A percentile compares a stretch with the other conserved stretches of the same genome.
These are phyloP conservation scores for Kockiozyma suomiensis DNA, from an alignment of 805 yeast genomes.

Conservation along the genomic window DNA sequence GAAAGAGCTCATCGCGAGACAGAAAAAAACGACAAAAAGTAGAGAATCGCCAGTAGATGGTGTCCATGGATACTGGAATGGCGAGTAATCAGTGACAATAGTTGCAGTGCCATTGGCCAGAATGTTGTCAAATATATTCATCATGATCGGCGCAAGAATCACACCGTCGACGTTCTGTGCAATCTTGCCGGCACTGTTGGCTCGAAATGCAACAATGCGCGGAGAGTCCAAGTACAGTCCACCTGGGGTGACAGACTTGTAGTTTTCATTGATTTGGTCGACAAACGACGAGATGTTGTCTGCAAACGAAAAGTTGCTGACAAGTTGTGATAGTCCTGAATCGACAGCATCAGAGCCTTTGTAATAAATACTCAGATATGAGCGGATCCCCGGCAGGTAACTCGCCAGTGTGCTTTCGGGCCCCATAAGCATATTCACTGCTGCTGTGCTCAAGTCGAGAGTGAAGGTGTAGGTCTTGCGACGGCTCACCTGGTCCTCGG, in stretches of 20 bases:
- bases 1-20: conserved; percentile 42
- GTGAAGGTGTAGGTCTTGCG: conserved; percentile 3
- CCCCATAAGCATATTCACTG: conserved; percentile 13
- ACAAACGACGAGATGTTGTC: conserved; percentile 31
- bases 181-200: conserved; percentile 31
- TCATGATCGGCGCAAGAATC: conserved; percentile 35
- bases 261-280: conserved; percentile 32
- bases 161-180: conserved; percentile 27
- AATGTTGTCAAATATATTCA: conserved; percentile 39
- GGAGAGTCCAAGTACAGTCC: conserved; percentile 38
- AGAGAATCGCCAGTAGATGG: conserved; percentile 41
- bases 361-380: conserved; percentile 2
- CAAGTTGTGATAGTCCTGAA: not conserved
- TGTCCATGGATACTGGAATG: conserved; percentile 42
- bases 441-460: not conserved
- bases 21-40: conserved; percentile 42
- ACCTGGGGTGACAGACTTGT: conserved; percentile 39
- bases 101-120: conserved; percentile 38
- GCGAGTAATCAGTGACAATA: conserved; percentile 39
- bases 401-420: conserved; percentile 3
- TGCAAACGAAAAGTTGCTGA: conserved; percentile 15
- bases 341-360: not conserved
- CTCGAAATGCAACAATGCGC: conserved; percentile 36
- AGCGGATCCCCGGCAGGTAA: conserved; percentile 4
- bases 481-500: conserved; percentile 10